phyloP scores from a whole-genome alignment of 345 rosid genomes.

The Lepidium sativum region DNA sequence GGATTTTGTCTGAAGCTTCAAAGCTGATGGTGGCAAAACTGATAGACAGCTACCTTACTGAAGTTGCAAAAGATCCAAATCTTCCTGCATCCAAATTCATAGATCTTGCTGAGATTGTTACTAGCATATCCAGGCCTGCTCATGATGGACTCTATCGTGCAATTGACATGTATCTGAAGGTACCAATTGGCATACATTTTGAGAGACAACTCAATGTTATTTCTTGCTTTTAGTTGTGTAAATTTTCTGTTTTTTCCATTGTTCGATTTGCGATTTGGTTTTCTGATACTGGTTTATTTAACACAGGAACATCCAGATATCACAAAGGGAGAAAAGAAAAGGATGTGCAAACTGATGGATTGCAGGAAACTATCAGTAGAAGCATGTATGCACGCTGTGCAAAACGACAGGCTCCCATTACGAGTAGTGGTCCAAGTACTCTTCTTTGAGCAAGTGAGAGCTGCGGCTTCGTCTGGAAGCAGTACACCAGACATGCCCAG shows the following conservation, averaged over 20 bases:
- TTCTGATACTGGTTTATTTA: background rate
- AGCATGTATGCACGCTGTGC: constrained; percentile 82
- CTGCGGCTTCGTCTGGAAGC: constrained; percentile 64
- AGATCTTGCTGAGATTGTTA: constrained; percentile 60
- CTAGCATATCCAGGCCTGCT: constrained; percentile 55
- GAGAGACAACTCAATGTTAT: background rate
- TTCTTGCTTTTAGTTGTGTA: background rate
- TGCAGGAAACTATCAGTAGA: constrained; percentile 79
- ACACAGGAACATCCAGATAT: constrained; percentile 68
- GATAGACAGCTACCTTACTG: constrained; percentile 69
- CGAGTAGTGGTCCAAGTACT: constrained; percentile 78
- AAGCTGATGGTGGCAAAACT: constrained; percentile 80
- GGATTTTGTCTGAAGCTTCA: constrained; percentile 72
- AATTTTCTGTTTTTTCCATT: background rate
- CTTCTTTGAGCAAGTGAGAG: constrained; percentile 75
- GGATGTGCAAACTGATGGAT: constrained; percentile 81
- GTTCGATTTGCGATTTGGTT: background rate
- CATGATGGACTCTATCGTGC: constrained; percentile 85
- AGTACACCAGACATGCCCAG: constrained; percentile 76
- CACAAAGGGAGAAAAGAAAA: constrained; percentile 73
- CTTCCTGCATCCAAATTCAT: constrained; percentile 48
- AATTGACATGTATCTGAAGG: constrained; percentile 76
- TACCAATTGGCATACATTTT: background rate
- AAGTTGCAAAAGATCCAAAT: constrained; percentile 64
- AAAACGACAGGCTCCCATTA: constrained; percentile 71